phyloP scores from a whole-genome alignment of 352 stramenopile species.

The Thraustochytrium sp. region DNA sequence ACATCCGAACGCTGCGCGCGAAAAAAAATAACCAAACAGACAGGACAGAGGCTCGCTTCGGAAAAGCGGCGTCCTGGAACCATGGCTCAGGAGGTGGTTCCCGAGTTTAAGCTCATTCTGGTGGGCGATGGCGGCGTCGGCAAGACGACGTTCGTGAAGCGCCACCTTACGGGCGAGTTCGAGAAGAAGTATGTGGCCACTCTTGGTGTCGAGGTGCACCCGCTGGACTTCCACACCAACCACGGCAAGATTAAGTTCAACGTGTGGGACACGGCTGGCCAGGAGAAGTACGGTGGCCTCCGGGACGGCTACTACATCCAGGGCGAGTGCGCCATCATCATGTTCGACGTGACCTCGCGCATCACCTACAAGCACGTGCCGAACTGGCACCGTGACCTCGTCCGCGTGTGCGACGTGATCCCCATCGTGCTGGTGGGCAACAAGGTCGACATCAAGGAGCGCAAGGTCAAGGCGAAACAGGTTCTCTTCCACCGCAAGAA shows the following conservation, averaged over 20 bases:
- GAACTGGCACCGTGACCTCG: conserved; percentile 99
- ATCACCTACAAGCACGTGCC: conserved; percentile 99
- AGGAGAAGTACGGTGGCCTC: conserved; percentile 96
- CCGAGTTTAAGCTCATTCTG: conserved; percentile 99
- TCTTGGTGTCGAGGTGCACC: conserved; percentile 97
- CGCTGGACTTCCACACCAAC: conserved; percentile 98
- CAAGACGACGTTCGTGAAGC: conserved; percentile 99
- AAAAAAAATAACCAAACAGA: too few relatives aligned
- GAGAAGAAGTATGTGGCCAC: conserved; percentile 99
- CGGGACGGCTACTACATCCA: conserved; percentile 97
- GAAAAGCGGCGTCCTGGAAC: too few relatives aligned
- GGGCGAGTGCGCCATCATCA: conserved; percentile 99
- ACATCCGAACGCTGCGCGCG: too few relatives aligned
- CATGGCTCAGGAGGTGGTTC: conserved; percentile 56
- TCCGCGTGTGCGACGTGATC: conserved; percentile 99
- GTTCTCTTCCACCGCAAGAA: conserved; percentile 99
- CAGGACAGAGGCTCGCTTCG: too few relatives aligned
- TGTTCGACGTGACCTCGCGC: conserved; percentile 99
- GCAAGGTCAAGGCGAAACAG: conserved; percentile 99
- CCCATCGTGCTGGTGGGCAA: conserved; percentile 98
- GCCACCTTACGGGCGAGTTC: conserved; percentile 99
- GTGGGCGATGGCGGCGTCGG: conserved; percentile 98
- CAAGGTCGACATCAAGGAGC: conserved; percentile 99
- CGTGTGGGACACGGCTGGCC: conserved; percentile 98
- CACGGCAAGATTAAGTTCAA: conserved; percentile 99